Percentiles rank a stretch among this genome's conserved stretches.
Evolutionary conservation across 768 basidiomycete species (phyloP).

Genomic region (Lactarius vividus): DNA sequence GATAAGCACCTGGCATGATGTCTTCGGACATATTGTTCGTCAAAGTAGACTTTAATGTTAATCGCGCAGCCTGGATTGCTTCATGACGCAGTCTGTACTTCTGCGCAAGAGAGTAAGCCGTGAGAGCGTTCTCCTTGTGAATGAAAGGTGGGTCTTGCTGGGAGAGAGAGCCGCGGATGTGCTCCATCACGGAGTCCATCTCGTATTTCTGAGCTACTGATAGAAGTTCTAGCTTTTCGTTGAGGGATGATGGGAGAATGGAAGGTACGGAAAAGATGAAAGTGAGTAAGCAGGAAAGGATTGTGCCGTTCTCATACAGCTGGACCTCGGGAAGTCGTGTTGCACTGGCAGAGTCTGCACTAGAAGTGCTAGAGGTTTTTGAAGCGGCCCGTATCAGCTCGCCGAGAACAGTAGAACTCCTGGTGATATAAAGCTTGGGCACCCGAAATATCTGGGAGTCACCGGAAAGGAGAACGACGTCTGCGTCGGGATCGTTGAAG

Average conservation of each 20-base stretch:
- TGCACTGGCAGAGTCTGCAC: neutral
- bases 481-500: conserved; percentile 37
- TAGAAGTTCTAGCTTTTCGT: conserved; percentile 4
- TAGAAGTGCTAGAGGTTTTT: neutral
- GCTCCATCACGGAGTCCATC: neutral
- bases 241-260: neutral
- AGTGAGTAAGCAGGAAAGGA: conserved; percentile 4
- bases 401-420: conserved; percentile 42
- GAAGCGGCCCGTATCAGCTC: neutral
- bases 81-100: conserved; percentile 2
- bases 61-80: neutral
- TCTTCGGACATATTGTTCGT: neutral
- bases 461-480: conserved; percentile 42
- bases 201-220: conserved; percentile 15
- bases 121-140: conserved; percentile 1
- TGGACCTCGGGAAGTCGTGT: neutral
- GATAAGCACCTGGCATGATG: neutral
- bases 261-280: conserved; percentile 10
- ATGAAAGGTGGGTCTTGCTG: neutral
- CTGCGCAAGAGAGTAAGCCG: conserved; percentile 1
- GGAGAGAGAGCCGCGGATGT: neutral
- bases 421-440: conserved; percentile 42
- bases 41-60: neutral
- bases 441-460: conserved; percentile 46
- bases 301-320: neutral